A percentile compares a stretch with the other conserved stretches of the same genome.
Evolutionary conservation across 1,284 basidiomycete genomes (phyloP).

Genomic region (Leccinum subrobustum): DNA sequence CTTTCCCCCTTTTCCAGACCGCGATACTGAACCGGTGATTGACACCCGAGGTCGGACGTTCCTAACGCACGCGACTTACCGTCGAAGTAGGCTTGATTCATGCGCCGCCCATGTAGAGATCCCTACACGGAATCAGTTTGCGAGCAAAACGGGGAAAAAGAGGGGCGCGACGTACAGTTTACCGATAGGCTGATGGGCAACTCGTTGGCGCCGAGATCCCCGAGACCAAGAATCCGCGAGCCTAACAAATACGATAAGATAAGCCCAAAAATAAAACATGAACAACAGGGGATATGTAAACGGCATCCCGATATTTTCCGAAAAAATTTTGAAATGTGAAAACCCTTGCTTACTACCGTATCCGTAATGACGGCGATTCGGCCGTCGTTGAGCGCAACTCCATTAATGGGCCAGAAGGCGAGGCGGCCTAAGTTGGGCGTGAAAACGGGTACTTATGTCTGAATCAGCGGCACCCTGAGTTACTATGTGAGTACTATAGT

Average conservation of each 20-base stretch:
- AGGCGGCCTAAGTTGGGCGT: constrained; percentile 28
- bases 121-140: constrained; percentile 31
- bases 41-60: constrained; percentile 43
- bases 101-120: constrained; percentile 76
- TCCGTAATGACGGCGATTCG: constrained; percentile 80
- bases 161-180: constrained; percentile 55
- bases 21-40: constrained; percentile 82
- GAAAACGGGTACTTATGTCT: too few species aligned
- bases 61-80: constrained; percentile 27
- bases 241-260: background rate
- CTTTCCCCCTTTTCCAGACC: constrained; percentile 53
- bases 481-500: too few species aligned
- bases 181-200: constrained; percentile 77
- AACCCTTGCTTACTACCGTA: constrained; percentile 38
- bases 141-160: background rate
- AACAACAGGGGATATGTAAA: background rate
- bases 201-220: constrained; percentile 72
- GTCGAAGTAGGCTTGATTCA: constrained; percentile 55
- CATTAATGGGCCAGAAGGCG: constrained; percentile 51
- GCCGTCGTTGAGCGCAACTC: constrained; percentile 37
- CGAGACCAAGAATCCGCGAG: constrained; percentile 81
- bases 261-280: background rate
- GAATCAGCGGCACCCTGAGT: too few species aligned
- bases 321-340: background rate
- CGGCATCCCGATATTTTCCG: background rate